Base-by-base conservation (phyloP, 2,329 filamentous ascomycete genomes). In the Sporothrix dimorphospora region DNA sequence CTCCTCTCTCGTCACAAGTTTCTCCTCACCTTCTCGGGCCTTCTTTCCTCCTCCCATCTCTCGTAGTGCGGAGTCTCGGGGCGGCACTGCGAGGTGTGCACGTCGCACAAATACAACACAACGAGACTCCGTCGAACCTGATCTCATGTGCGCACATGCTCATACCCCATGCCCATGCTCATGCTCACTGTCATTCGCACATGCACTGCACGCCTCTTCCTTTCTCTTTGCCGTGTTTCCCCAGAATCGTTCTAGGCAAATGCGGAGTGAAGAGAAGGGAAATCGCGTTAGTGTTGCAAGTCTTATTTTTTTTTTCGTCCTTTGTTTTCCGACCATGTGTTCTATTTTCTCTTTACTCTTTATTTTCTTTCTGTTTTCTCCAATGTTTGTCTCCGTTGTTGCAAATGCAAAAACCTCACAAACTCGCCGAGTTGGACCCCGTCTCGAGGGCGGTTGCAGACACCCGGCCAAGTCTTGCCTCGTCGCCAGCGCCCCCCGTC, bases 1-100 rank as follows among this genome's bases (percentile, higher is more conserved):
- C 59, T 21, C 38, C 59, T 27, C 59, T 42, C 38, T 63, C 59
- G 24, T 45, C 38, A 65, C 59, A 21, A 9, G 4, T 63, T 63
- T 42, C 57, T 63, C 57, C 57, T 40, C 57, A 42, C 34, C 57
- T 42, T 42, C 57, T 63, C 57, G 57, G 57, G 57, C 57, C 57
- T 63, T 65, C 59, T 42, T n/a, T n/a, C 21, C 21, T n/a, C 14
- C 27, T 49, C 19, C 11, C 14, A 5, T 14, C 30, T 45, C 42
- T n/a, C 14, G 21, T 11, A 21, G 8, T 68, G 65, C 65, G 65
- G 65, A 68, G 65, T 68, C 65, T 40, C 65, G 65, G 65, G 45
- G 27, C 65, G 65, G 24, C 16, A 4, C 27, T 47, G 61, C 61
- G 65, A 51, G 27, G n/a, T 16, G 19, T 53, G 45, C 21, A 47